Evolutionary conservation across 768 basidiomycete genomes (phyloP).

Genomic region (Rhizopogon vesiculosus): DNA sequence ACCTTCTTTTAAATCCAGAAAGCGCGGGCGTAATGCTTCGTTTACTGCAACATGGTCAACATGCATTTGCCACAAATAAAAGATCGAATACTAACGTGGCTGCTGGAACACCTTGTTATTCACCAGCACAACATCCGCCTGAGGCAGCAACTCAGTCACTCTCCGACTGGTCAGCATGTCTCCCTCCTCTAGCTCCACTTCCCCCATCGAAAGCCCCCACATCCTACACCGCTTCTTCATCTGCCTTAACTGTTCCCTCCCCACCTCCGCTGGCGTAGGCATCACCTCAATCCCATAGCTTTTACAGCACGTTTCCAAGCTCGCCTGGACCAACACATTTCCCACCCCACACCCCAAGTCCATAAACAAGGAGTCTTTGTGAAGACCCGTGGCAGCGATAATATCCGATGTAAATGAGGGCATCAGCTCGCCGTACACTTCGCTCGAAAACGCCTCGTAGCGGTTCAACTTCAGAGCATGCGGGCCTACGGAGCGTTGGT

Average conservation of each 20-base stretch:
- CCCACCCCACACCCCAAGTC: conserved; percentile 87
- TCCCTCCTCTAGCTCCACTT: conserved; percentile 76
- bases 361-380: conserved; percentile 60
- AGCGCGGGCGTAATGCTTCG: conserved; percentile 80
- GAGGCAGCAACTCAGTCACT: conserved; percentile 62
- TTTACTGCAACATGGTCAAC: conserved; percentile 53
- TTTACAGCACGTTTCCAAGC: conserved; percentile 72
- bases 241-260: conserved; percentile 68
- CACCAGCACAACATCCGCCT: conserved; percentile 89
- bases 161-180: conserved; percentile 74
- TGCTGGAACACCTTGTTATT: conserved; percentile 85
- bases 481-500: conserved; percentile 91
- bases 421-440: conserved; percentile 88
- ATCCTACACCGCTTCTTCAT: conserved; percentile 74
- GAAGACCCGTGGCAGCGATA: conserved; percentile 44
- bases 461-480: conserved; percentile 74
- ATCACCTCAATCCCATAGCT: conserved; percentile 82
- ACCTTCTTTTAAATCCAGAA: conserved; percentile 91
- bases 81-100: conserved; percentile 47
- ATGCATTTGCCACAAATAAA: background rate
- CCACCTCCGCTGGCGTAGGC: conserved; percentile 76
- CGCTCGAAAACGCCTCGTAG: conserved; percentile 80
- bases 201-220: conserved; percentile 83
- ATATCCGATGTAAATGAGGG: conserved; percentile 63
- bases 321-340: conserved; percentile 79